Evolutionary conservation across 371 early-diverging fungal genomes (phyloP).

Genomic region (Mortierella sp.): DNA sequence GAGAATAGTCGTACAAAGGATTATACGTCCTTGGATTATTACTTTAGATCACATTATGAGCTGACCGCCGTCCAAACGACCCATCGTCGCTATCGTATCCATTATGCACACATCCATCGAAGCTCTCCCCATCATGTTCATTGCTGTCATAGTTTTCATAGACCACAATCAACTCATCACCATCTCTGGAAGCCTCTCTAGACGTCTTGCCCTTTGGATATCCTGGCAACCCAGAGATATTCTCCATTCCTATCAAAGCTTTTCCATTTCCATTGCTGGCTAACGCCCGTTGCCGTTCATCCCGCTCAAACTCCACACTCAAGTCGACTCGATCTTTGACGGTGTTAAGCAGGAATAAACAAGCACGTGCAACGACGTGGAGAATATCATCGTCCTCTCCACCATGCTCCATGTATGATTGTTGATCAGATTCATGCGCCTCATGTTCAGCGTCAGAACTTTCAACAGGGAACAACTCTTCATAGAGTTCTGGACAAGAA

Average conservation of each 20-base stretch:
- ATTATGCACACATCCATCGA: slow-evolving; percentile 24
- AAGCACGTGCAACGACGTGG: slow-evolving; percentile 24
- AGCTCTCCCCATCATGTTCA: slow-evolving; percentile 22
- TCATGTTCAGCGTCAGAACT: neutral
- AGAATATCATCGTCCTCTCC: slow-evolving; percentile 27
- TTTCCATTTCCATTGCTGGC: neutral
- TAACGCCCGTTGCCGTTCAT: slow-evolving; percentile 19
- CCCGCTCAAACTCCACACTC: slow-evolving; percentile 30
- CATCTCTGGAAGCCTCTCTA: slow-evolving; percentile 38
- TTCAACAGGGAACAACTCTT: neutral
- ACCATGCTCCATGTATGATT: neutral
- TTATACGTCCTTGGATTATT: neutral
- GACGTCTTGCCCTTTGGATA: slow-evolving; percentile 23
- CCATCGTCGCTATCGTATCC: slow-evolving; percentile 48
- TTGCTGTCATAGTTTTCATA: slow-evolving; percentile 29
- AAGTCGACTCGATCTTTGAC: slow-evolving; percentile 37
- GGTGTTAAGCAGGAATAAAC: slow-evolving; percentile 33
- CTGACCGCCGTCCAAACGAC: slow-evolving; percentile 17
- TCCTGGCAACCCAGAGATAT: neutral
- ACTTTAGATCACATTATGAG: slow-evolving; percentile 2
- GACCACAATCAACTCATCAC: slow-evolving; percentile 35
- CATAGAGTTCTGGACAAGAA: neutral
- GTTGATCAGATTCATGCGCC: neutral
- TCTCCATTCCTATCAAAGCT: neutral
- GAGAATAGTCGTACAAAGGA: no score